Base-by-base conservation (phyloP, 2,329 filamentous ascomycete species). In the Aspergillus uvarum region DNA sequence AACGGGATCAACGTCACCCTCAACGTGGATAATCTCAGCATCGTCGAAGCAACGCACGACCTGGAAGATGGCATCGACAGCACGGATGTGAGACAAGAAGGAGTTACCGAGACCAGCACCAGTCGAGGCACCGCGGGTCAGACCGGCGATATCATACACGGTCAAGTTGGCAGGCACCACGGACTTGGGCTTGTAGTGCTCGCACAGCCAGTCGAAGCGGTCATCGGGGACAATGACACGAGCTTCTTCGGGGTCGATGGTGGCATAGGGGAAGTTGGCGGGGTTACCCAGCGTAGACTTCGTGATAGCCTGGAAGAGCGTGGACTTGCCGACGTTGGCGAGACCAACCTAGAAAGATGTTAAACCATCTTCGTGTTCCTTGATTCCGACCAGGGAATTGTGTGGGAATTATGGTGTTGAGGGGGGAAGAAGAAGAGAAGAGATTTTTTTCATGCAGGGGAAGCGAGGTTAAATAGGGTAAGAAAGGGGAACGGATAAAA, bases 311-410 rank as follows among this genome's bases (percentile, higher is more conserved):
- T 99, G 96, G 87, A 99, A 99, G 72, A 99, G 88, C 35, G 96
- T 99, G 68, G 95, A 99, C 84, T 99, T 99, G 80, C 95, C 95
- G 71, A 99, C 96, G 80, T 99, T 99, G 79, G 95, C 95, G 74
- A 99, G 88, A 81, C 95, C 95, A 80, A 99, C 92, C 92, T 96
- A 77, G 57, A 26, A 29, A 51, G 54, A 59, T 53, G 52, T 66
- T 67, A 63, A 58, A 59, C 44, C 47, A 53, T 31, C 51, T 38
- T 38, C 47, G 22, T 57, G 54, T 19, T 59, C 50, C 16, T n/a
- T 21, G 53, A 49, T 51, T 51, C 38, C 21, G 57, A 62, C 54
- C 57, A 44, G 7, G 38, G 38, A 35, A 35, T 59, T 58, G 52
- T 42, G 47, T 58, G 56, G 51, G 44, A 63, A 44, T 44, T 16